A percentile compares a stretch with the other conserved stretches of the same genome.
Conservation (phyloP, 371 early-diverging fungal species). For the Circinella umbellata region DNA sequence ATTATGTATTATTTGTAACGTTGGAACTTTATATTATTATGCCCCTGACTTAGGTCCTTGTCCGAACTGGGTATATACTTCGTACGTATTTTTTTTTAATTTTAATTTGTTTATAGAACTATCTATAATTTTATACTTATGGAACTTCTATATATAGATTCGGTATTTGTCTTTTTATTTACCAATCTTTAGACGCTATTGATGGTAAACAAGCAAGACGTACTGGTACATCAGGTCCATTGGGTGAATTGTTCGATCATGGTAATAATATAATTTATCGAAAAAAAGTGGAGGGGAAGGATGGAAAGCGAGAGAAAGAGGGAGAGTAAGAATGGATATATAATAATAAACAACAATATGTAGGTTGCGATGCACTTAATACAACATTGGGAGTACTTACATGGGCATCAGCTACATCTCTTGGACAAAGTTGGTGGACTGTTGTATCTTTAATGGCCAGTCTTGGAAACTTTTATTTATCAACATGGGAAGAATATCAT, state of each 20-base stretch:
- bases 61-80: conserved; percentile 89
- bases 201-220: conserved; percentile 99
- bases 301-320: no score
- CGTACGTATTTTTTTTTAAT: conserved; percentile 29
- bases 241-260: conserved; percentile 96
- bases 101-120: not conserved
- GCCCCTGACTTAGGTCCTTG: conserved; percentile 82
- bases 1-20: conserved; percentile 77
- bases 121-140: not conserved
- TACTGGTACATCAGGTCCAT: conserved; percentile 87
- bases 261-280: conserved; percentile 40
- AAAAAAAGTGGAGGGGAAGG: no score
- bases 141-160: conserved; percentile 55
- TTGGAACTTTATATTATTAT: conserved; percentile 72
- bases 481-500: conserved; percentile 97
- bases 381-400: conserved; percentile 68
- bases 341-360: not conserved
- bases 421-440: conserved; percentile 84
- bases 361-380: conserved; percentile 92
- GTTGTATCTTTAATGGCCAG: conserved; percentile 60
- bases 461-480: conserved; percentile 87
- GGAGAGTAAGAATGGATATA: not conserved
- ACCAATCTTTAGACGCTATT: conserved; percentile 96
- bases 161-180: conserved; percentile 89
- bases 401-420: conserved; percentile 67